Evolutionary conservation across 1,139 yeast genomes (phyloP), one percentile per base, ranked within the genome.

Genomic region (Geotrichum aggregatum): DNA sequence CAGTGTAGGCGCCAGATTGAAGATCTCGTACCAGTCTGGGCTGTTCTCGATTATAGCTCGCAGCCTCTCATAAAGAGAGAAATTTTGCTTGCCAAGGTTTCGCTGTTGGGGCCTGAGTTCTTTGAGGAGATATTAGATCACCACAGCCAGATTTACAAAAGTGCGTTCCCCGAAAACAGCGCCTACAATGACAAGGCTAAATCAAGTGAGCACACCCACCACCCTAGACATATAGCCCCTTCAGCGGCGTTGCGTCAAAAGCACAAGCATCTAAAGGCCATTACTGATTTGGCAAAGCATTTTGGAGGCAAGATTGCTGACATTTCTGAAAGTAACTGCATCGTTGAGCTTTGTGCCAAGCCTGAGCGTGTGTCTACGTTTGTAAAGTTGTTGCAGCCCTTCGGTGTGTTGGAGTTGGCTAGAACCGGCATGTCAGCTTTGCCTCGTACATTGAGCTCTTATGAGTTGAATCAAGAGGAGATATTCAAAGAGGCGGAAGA

Each of bases 1-100:
- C 98, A 92, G 75, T 98, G 98, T n/a, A 82, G 98, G 69, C 83
- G 98, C 69, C 98, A 92, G 71, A 86, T 92, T 60, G 98, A 92
- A 73, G 98, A 92, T 65, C 78, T 92, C 67, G 98, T 92, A 26
- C 98, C 98, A 4, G 98, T 92, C 38, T 92, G 95, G 75, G 98
- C 98, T 7, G 98, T 92, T 39, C 77, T 92, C 68, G 97, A 92
- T 72, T 92, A 92, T 74, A 79, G 96, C 54, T 82, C 87, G 65
- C 83, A 96, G 33, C 89, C 91, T 65, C 86, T 91, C 63, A 89
- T 92, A 67, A 81, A 83, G 70, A 81, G 98, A 69, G 98, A 92
- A 73, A 77, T 92, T 63, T 76, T 92, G 56, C 76, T 92, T 65
- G 96, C 96, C 45, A 83, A 97, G 74, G 86, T 92, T 52, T 88